Evolutionary conservation across 1,284 basidiomycete genomes (phyloP), one percentile per base, ranked within the genome.

Genomic region (Sutorius eximius): DNA sequence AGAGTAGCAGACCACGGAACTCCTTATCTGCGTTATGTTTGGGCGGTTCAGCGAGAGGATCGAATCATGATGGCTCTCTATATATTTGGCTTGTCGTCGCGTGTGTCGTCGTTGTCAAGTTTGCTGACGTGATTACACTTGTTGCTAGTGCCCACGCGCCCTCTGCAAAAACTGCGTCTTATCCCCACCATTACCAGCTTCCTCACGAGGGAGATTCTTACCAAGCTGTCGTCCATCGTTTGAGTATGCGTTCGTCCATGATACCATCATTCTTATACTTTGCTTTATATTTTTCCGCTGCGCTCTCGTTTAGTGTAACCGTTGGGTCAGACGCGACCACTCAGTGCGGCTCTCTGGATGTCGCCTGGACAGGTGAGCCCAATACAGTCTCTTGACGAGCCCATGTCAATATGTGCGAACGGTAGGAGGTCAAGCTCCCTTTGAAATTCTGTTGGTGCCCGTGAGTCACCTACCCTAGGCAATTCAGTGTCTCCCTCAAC

Each of bases 361-460:
- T 91, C 48, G 73, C 77, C 33, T 90, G 87, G 87, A 74, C 75
- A 57, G 87, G 88, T 87, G 27, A 45, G 50, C 36, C 36, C 51
- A 32, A 37, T 49, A 12, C 4, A 30, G 6, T 38, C 12, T 43
- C 24, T 38, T 27, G 38, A n/a, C 37, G 34, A 36, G 11, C 40
- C 33, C 36, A 41, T 62, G 12, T 52, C 38, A 48, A 59, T 34
- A 30, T 30, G 2, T 30, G 52, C 22, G n/a, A n/a, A 53, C 22
- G 34, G 49, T 56, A 87, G 88, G 86, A 56, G 89, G 87, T 22
- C 75, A 70, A 9, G 69, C 80, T 37, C 89, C 89, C 6, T 90
- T 83, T 62, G 63, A 76, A 53, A 71, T 90, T 33, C 63, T 78
- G 24, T 58, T 91, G 34, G 71, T 77, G 53, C 86, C 86, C 37